Evolutionary conservation across 768 basidiomycete genomes (phyloP).

Genomic region (Crepidotus variabilis): DNA sequence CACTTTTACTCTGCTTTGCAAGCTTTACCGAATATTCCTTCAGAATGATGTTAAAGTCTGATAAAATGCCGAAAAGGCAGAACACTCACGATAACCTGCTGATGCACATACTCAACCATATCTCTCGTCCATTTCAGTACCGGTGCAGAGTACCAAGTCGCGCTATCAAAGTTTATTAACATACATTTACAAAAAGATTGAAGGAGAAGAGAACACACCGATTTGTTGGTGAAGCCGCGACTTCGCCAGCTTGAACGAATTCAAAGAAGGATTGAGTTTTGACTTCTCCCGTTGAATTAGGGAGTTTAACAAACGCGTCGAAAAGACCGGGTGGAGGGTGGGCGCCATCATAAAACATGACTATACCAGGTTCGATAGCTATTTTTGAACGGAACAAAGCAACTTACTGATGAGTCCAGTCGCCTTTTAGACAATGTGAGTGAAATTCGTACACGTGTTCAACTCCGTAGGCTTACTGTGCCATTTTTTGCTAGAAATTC

Average conservation of each 20-base stretch:
- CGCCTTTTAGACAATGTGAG: neutral
- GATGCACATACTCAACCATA: neutral
- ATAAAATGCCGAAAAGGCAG: neutral
- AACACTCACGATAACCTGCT: neutral
- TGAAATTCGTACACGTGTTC: neutral
- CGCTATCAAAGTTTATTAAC: neutral
- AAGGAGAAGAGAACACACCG: neutral
- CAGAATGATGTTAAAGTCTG: neutral
- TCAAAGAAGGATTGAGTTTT: neutral
- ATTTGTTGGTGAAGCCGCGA: neutral
- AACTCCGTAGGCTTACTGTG: neutral
- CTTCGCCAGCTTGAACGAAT: neutral
- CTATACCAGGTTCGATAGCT: neutral
- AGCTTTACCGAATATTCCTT: neutral
- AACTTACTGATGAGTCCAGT: neutral
- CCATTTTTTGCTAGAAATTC: neutral
- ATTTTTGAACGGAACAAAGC: neutral
- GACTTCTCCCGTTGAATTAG: neutral
- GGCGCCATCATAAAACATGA: neutral
- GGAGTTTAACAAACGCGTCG: neutral
- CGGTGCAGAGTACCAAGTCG: neutral
- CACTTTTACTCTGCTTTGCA: neutral
- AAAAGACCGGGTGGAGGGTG: neutral
- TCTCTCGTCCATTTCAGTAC: neutral
- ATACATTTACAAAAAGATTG: neutral